A percentile compares a stretch with the other conserved stretches of the same genome.
These are phyloP conservation scores for Alternaria alternata DNA, from an alignment of 2,329 filamentous ascomycete genomes.

Conservation along the genomic window DNA sequence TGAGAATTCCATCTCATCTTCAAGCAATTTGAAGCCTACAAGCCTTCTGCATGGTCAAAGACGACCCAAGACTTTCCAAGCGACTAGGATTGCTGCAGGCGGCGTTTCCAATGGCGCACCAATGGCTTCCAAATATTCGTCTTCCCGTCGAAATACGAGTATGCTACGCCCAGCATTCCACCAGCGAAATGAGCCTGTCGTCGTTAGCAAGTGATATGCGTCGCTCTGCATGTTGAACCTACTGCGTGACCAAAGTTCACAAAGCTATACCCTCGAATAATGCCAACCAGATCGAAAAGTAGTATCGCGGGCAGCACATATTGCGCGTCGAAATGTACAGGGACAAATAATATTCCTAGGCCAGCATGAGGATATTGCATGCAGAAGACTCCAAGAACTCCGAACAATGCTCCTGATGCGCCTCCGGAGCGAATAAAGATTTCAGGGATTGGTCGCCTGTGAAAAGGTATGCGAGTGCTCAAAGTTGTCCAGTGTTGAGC, in stretches of 20 bases:
- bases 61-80: background rate
- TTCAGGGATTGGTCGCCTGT: conserved; percentile 27
- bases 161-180: conserved; percentile 39
- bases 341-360: conserved; percentile 45
- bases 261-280: conserved; percentile 39
- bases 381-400: conserved; percentile 40
- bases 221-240: conserved; percentile 18
- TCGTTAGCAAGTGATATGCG: conserved; percentile 15
- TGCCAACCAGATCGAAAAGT: conserved; percentile 45
- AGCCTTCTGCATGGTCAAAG: background rate
- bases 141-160: conserved; percentile 46
- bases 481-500: conserved; percentile 41
- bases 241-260: conserved; percentile 47
- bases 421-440: conserved; percentile 42
- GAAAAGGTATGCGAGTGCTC: conserved; percentile 25
- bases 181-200: conserved; percentile 46
- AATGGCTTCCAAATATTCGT: conserved; percentile 46
- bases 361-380: conserved; percentile 42
- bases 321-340: conserved; percentile 40
- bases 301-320: conserved; percentile 43
- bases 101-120: conserved; percentile 39
- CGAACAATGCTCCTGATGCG: conserved; percentile 47
- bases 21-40: background rate
- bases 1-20: background rate
- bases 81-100: conserved; percentile 20